Conservation (phyloP, 108 stramenopile genomes). For the Phaeodactylum tricornutum region DNA sequence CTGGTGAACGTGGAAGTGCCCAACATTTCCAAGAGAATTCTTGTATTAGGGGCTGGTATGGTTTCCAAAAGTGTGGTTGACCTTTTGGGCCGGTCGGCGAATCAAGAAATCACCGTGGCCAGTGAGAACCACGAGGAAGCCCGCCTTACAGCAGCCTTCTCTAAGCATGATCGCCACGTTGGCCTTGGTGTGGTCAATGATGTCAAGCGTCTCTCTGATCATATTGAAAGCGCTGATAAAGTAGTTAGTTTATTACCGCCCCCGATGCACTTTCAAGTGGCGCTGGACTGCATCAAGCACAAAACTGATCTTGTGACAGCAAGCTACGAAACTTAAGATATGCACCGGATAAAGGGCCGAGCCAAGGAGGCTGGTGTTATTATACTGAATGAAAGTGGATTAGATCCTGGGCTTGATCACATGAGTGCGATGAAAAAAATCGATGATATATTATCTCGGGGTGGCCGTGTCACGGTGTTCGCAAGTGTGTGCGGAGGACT, state of each 20-base stretch:
- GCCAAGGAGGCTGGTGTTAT: slow-evolving; percentile 42
- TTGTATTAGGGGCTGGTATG: slow-evolving; percentile 71
- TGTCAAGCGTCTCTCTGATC: slow-evolving; percentile 17
- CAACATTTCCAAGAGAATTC: slow-evolving; percentile 33
- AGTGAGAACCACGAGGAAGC: slow-evolving; percentile 50
- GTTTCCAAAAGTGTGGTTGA: slow-evolving; percentile 65
- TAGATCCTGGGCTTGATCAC: slow-evolving; percentile 85
- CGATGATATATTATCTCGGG: slow-evolving; percentile 51
- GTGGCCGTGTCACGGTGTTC: slow-evolving; percentile 53
- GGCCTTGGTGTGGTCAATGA: slow-evolving; percentile 31
- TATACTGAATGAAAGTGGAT: slow-evolving; percentile 79
- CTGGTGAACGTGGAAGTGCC: slow-evolving; percentile 11
- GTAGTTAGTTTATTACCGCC: slow-evolving; percentile 83
- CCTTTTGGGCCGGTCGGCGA: slow-evolving; percentile 35
- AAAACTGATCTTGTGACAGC: slow-evolving; percentile 67
- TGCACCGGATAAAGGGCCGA: slow-evolving; percentile 28
- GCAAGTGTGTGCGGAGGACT: slow-evolving; percentile 76
- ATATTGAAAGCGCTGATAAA: slow-evolving; percentile 51
- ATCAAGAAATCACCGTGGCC: slow-evolving; percentile 45
- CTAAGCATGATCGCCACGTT: slow-evolving; percentile 28
- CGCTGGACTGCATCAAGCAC: slow-evolving; percentile 41
- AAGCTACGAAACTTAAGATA: slow-evolving; percentile 67
- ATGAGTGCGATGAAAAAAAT: slow-evolving; percentile 69
- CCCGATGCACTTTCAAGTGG: slow-evolving; percentile 64
- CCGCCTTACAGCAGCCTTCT: slow-evolving; percentile 24